Base-by-base conservation (phyloP, 129 eudicot genomes). In the Silybum marianum region DNA sequence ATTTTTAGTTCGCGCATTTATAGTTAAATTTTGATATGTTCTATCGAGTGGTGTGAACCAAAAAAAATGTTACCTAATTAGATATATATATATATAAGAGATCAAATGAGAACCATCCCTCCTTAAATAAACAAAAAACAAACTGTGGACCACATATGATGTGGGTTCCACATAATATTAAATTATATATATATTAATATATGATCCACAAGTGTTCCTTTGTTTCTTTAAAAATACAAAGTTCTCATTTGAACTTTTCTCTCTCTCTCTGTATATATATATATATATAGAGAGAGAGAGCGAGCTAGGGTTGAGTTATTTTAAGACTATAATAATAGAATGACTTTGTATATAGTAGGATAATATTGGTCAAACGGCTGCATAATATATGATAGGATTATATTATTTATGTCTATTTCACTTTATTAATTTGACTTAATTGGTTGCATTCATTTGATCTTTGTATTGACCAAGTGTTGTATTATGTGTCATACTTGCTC, bases 321-420 rank as follows among this genome's bases (percentile, higher is more conserved):
- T 58, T 58, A 38, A 38, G 24, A 67, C 69, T 77, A 77, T 9
- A 39, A 63, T 77, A 67, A 63, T 23, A 23, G 63, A 63, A 72
- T 77, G 81, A 77, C 25, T 77, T 54, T 40, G 23, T 77, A 65
- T 76, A 4, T 66, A 36, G 40, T 77, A 38, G 54, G 65, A 65
- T 65, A 39, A 77, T 22, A 63, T 40, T 26, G 82, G 82, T 78
- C 82, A 68, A 78, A 78, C 51, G 82, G 67, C 19, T 40, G 67
- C 74, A 38, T 39, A 40, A 32, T 30, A 75, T 67, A 24, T 39
- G 40, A 67, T 78, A 78, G 32, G 14, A 69, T 51, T 69, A 69
- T 39, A 79, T 51, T 46, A 69, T 39, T 22, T 21, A 65, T 65
- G 63, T 18, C 23, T 5, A 40, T 77, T 58, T 12, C 58, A 38